Percentiles rank a stretch among this genome's conserved stretches.
These are phyloP conservation scores for Didymella keratinophila DNA, from an alignment of 2,329 filamentous ascomycete species.

Conservation along the genomic window DNA sequence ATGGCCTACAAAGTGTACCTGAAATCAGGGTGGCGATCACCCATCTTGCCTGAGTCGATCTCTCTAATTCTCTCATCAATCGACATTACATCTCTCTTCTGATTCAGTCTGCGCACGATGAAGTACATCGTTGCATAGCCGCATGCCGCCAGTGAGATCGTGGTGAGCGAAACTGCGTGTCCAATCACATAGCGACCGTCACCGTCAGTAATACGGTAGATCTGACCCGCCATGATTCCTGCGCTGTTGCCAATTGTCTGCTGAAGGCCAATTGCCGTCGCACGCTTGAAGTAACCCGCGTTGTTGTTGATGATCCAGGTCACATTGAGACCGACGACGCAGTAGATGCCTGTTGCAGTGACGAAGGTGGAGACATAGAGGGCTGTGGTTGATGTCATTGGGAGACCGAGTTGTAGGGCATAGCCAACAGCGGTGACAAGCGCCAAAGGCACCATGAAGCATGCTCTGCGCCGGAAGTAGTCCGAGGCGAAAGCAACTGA, in stretches of 20 bases:
- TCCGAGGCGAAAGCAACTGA: conserved; percentile 10
- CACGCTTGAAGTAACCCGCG: conserved; percentile 30
- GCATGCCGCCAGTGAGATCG: not conserved
- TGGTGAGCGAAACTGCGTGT: not conserved
- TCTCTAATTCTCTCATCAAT: not conserved
- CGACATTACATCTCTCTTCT: not conserved
- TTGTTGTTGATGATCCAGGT: conserved; percentile 64
- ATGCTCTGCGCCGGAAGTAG: conserved; percentile 28
- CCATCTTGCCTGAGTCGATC: not conserved
- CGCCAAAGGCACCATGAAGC: conserved; percentile 30
- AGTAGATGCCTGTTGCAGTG: conserved; percentile 61
- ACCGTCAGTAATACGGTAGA: conserved; percentile 24
- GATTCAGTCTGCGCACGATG: not conserved
- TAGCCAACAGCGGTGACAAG: conserved; percentile 57
- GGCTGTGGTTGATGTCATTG: conserved; percentile 44
- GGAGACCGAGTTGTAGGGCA: conserved; percentile 51
- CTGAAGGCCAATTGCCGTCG: conserved; percentile 18
- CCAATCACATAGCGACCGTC: conserved; percentile 23
- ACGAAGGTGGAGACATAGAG: conserved; percentile 60
- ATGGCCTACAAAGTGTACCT: not conserved
- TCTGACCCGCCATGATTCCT: conserved; percentile 60
- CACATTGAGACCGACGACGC: conserved; percentile 62
- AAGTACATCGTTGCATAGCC: not conserved
- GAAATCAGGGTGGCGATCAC: not conserved
- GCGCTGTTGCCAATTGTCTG: conserved; percentile 58